phyloP scores from a whole-genome alignment of 2,329 filamentous ascomycete genomes.

The Arthroderma sp. region DNA sequence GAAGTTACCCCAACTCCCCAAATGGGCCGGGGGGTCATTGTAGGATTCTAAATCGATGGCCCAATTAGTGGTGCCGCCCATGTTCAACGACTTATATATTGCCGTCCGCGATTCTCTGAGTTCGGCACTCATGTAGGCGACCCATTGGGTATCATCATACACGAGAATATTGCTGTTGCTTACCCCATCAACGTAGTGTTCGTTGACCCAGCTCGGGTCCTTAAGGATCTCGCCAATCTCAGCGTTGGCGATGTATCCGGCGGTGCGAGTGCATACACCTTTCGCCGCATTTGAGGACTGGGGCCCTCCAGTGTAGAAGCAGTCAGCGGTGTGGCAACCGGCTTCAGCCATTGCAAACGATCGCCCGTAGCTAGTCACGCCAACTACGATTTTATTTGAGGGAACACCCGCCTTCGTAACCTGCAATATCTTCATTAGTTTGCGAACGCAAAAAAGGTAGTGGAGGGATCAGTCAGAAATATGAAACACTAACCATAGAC shows the following conservation, averaged over 20 bases:
- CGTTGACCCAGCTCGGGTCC: background rate
- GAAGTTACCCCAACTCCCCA: background rate
- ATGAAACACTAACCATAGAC: constrained; percentile 18
- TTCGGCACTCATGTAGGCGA: constrained; percentile 13
- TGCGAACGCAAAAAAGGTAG: background rate
- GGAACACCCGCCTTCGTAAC: constrained; percentile 30
- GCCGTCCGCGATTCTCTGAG: constrained; percentile 8
- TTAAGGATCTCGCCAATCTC: constrained; percentile 26
- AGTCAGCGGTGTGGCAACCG: constrained; percentile 18
- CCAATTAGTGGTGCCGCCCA: constrained; percentile 21
- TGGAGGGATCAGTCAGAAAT: background rate
- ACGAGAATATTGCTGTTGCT: background rate
- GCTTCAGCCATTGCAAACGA: constrained; percentile 25
- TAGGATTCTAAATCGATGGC: constrained; percentile 18
- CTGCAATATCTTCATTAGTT: constrained; percentile 18
- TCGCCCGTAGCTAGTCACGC: constrained; percentile 27
- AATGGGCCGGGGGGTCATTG: background rate
- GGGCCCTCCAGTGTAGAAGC: constrained; percentile 6
- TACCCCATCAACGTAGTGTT: background rate
- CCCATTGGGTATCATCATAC: constrained; percentile 5
- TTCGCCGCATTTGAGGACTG: constrained; percentile 17
- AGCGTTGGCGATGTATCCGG: constrained; percentile 26
- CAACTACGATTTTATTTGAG: constrained; percentile 24
- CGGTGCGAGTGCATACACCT: constrained; percentile 24
- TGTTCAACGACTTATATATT: constrained; percentile 14